Percentiles rank a stretch among this genome's conserved stretches.
phyloP scores from a whole-genome alignment of 75 land plant species.

The Cunninghamia lanceolata region DNA sequence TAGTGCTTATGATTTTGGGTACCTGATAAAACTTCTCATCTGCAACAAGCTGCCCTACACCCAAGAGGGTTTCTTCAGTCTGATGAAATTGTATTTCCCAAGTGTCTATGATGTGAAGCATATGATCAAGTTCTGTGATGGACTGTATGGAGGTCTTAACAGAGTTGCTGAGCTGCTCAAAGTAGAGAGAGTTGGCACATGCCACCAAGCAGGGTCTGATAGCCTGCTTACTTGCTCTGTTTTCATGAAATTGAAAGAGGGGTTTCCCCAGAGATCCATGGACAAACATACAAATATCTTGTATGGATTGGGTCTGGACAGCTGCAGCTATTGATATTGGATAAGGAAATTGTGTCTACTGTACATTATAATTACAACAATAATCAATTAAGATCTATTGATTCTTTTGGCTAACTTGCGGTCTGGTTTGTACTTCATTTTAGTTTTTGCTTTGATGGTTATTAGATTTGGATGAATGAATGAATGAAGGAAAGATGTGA shows the following conservation, averaged over 20 bases:
- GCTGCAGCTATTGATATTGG: slow-evolving; percentile 8
- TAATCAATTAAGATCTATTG: no score
- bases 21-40: slow-evolving; percentile 73
- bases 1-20: slow-evolving; percentile 70
- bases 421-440: no score
- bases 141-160: slow-evolving; percentile 57
- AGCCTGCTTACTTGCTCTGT: slow-evolving; percentile 58
- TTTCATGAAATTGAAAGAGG: slow-evolving; percentile 45
- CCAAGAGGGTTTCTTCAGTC: slow-evolving; percentile 26
- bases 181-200: slow-evolving; percentile 52
- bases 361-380: not conserved
- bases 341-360: not conserved
- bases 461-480: no score
- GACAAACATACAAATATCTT: slow-evolving; percentile 56
- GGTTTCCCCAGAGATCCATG: slow-evolving; percentile 45
- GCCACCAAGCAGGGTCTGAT: slow-evolving; percentile 68
- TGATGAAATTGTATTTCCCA: slow-evolving; percentile 45
- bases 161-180: slow-evolving; percentile 38
- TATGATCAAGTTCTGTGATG: slow-evolving; percentile 38
- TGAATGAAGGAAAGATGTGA: no score
- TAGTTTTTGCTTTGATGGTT: no score
- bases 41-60: slow-evolving; percentile 42
- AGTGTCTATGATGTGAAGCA: slow-evolving; percentile 59
- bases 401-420: no score
- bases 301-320: slow-evolving; percentile 57